These are phyloP conservation scores for Castanea mollissima DNA, from an alignment of 306 rosid genomes.

Conservation along the genomic window DNA sequence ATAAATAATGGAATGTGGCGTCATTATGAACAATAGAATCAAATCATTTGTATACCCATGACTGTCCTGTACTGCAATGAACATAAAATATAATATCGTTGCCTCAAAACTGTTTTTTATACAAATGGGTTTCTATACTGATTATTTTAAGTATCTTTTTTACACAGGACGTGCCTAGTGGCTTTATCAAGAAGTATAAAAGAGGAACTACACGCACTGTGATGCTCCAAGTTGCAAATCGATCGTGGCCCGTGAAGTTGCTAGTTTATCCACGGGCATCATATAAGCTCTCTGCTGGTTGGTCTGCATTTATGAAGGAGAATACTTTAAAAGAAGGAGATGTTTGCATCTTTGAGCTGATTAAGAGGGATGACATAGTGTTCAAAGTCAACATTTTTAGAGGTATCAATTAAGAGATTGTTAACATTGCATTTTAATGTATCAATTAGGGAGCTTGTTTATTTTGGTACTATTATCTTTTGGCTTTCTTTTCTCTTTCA, in stretches of 20 bases:
- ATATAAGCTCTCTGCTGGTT: slow-evolving; percentile 3
- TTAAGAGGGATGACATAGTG: neutral
- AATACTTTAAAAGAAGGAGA: neutral
- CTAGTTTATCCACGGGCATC: neutral
- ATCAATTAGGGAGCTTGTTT: no score
- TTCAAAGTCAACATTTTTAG: slow-evolving; percentile 8
- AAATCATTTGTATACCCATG: no score
- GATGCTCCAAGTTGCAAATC: slow-evolving; percentile 5
- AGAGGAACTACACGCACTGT: neutral
- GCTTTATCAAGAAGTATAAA: neutral
- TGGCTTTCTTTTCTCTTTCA: no score
- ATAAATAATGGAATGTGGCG: no score
- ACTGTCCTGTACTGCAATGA: no score
- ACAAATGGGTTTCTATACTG: no score
- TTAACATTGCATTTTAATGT: no score
- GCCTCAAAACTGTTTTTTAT: no score
- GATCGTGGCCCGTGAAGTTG: neutral
- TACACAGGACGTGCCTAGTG: neutral
- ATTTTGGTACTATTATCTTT: no score
- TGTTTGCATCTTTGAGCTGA: slow-evolving; percentile 9
- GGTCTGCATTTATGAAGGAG: neutral
- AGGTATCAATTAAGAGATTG: neutral
- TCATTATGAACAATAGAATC: no score
- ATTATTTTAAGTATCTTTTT: neutral
- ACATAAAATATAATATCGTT: no score